phyloP scores from a whole-genome alignment of 2,329 filamentous ascomycete species.

The Periconia sp. region DNA sequence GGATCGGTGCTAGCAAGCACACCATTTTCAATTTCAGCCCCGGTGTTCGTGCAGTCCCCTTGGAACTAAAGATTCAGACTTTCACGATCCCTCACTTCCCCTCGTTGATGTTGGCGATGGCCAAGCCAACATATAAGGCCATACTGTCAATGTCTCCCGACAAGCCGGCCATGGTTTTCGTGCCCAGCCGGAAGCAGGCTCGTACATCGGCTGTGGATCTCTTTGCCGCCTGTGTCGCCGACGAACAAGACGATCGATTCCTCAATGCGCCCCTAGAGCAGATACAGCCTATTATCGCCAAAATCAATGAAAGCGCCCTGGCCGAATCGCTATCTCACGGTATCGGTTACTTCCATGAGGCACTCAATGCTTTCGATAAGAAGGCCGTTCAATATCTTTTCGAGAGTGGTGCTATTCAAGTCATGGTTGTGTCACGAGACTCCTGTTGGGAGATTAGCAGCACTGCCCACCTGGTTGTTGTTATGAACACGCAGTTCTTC shows the following conservation, averaged over 20 bases:
- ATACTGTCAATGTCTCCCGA: slow-evolving; percentile 85
- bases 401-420: slow-evolving; percentile 83
- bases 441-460: slow-evolving; percentile 94
- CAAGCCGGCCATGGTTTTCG: slow-evolving; percentile 88
- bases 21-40: slow-evolving; percentile 99
- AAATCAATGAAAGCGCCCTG: slow-evolving; percentile 82
- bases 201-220: slow-evolving; percentile 84
- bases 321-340: slow-evolving; percentile 90
- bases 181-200: slow-evolving; percentile 91
- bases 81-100: slow-evolving; percentile 97
- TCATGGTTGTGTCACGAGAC: slow-evolving; percentile 79
- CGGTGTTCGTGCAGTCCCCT: slow-evolving; percentile 80
- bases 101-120: slow-evolving; percentile 98
- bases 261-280: slow-evolving; percentile 82
- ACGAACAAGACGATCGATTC: slow-evolving; percentile 93
- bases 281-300: slow-evolving; percentile 76
- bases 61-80: slow-evolving; percentile 93
- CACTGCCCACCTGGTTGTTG: slow-evolving; percentile 84
- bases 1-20: slow-evolving; percentile 97
- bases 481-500: slow-evolving; percentile 98
- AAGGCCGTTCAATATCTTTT: slow-evolving; percentile 92
- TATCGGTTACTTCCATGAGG: slow-evolving; percentile 96
- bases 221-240: slow-evolving; percentile 80
- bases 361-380: slow-evolving; percentile 84
- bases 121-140: slow-evolving; percentile 86